Evolutionary conservation across 163 green algal species (phyloP).

Genomic region (Prototheca stagnorum): DNA sequence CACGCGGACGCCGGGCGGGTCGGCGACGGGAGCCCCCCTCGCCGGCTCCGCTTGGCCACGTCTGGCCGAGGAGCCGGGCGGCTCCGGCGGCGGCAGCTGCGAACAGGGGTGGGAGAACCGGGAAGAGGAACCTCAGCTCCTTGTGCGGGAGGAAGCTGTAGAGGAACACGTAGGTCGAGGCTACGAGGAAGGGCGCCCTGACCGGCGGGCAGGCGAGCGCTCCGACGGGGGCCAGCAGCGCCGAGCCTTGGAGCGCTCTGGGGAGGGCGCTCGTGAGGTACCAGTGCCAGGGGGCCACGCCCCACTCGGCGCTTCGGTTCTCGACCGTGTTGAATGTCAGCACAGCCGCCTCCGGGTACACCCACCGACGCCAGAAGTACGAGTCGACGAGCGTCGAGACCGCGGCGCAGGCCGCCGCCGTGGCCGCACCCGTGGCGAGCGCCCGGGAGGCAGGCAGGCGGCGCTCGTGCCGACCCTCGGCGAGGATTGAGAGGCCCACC

Average conservation of each 20-base stretch:
- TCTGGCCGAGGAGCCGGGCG: slow-evolving; percentile 14
- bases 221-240: slow-evolving; percentile 35
- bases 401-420: slow-evolving; percentile 11
- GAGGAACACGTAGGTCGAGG: too few species aligned
- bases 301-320: slow-evolving; percentile 68
- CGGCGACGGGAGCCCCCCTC: not conserved
- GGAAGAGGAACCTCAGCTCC: slow-evolving; percentile 66
- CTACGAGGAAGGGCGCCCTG: slow-evolving; percentile 30
- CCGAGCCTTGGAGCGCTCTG: slow-evolving; percentile 31
- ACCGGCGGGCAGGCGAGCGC: slow-evolving; percentile 7
- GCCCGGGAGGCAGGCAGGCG: too few species aligned
- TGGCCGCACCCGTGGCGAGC: slow-evolving; percentile 8
- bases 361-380: slow-evolving; percentile 42
- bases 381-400: slow-evolving; percentile 47
- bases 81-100: slow-evolving; percentile 32
- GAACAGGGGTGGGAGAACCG: slow-evolving; percentile 58
- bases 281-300: slow-evolving; percentile 51
- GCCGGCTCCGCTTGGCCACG: too few species aligned
- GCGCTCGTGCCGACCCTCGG: too few species aligned
- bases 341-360: slow-evolving; percentile 72
- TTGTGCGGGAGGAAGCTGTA: slow-evolving; percentile 71
- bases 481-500: too few species aligned
- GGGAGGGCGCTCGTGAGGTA: slow-evolving; percentile 69
- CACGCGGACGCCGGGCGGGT: not conserved
- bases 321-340: slow-evolving; percentile 70